Base-by-base conservation (phyloP, 495 filamentous ascomycete genomes). In the Aspergillus saccharolyticus region DNA sequence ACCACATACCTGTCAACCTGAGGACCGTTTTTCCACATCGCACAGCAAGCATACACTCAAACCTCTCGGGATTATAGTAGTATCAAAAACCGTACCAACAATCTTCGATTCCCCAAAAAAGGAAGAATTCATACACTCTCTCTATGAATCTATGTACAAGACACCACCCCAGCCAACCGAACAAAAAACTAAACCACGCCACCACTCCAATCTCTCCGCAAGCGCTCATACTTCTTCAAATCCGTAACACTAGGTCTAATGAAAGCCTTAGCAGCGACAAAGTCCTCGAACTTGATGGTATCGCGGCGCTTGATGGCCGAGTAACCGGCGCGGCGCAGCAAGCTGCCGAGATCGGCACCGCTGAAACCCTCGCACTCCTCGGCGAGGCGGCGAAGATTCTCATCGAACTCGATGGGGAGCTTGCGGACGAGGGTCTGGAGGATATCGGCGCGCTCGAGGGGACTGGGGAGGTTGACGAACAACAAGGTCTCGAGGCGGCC, bases 401-500 rank as follows among this genome's bases (percentile, higher is more conserved):
- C 75, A n/a, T 59, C 73, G 53, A 71, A 80, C 19, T 70, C 69
- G 52, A 78, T 77, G 22, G 85, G 76, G 7, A 85, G 78, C n/a
- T 86, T 87, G 48, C 83, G 79, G 56, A 86, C 80, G 44, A 96
- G 72, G 0, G 92, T 91, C 57, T 81, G 80, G 30, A 98, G 74
- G 59, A 98, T 98, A 44, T 92, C 89, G 0, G 88, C 87, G 12
- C 95, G 80, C 63, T 96, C 95, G 8, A 83, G 78, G 1, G 85
- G 77, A 42, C 83, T 84, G 0, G 94, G 94, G 4, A 98, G 75
- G 68, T 92, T 94, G 48, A 98, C 89, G 66, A 93, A 97, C 42
- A 97, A 82, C 19, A 88, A 83, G 2, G 89, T 96, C 59, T 92
- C 95, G 3, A 98, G 80, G 44, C 94, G 84, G 14, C 94, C 94